Evolutionary conservation across 2,329 filamentous ascomycete genomes (phyloP), one percentile per base, ranked within the genome.

Genomic region (Diplodia corticola): DNA sequence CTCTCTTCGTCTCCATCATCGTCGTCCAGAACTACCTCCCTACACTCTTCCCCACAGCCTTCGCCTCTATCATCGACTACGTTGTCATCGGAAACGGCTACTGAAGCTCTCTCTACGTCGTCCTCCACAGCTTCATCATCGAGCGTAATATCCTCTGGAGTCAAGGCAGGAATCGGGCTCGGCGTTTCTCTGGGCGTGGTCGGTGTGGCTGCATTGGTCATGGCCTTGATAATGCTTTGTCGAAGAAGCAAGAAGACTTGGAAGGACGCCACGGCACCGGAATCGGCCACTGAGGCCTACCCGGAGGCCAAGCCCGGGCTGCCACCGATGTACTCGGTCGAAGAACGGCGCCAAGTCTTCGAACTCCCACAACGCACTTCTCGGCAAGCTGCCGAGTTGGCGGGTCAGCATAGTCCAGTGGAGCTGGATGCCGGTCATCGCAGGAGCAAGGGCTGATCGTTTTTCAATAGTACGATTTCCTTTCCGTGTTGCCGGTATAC

Each of bases 131-230:
- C 44, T 7, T 53, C 26, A 7, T 46, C 60, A 12, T 48, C 60
- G 12, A 17, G 13, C 48, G 5, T 10, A 26, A 37, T 49, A 63
- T 48, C 59, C 9, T 5, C 44, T 15, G 26, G 20, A 51, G 24
- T 35, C 9, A 54, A 55, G 24, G 59, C 40, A 9, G 57, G 65
- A 46, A 64, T 67, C 28, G 57, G 65, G 2, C 28, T 63, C 17
- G 57, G 65, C 5, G 46, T 35, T 46, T n/a, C 64, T 44, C 44
- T 63, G 13, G 44, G 54, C 2, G 55, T 40, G n/a, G 40, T 60
- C 4, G 55, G 54, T 1, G 17, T 66, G 4, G 22, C n/a, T 30
- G 54, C 44, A 4, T n/a, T 65, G 20, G 61, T 24, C 22, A 26
- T 49, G 10, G 17, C 46, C 10, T 22, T 49, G 46, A 22, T 49